These are phyloP conservation scores for Calocybe indica DNA, from an alignment of 768 basidiomycete species.

Conservation along the genomic window DNA sequence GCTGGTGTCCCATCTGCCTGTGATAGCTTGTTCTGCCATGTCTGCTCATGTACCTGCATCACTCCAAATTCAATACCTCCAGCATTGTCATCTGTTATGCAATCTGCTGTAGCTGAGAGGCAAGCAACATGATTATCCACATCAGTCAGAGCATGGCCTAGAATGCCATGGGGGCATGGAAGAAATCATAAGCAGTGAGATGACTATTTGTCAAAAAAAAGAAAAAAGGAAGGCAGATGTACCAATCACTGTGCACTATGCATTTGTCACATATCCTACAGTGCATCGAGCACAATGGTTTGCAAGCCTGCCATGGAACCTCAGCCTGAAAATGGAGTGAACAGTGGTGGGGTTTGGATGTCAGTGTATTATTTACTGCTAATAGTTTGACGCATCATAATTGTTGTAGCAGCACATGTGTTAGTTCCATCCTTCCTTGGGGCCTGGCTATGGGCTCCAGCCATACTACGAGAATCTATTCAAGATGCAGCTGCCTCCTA, in stretches of 20 bases:
- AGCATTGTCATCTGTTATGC: constrained; percentile 92
- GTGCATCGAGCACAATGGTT: constrained; percentile 92
- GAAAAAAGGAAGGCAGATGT: constrained; percentile 22
- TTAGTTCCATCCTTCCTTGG: no score
- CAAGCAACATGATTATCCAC: constrained; percentile 88
- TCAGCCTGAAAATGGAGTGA: neutral
- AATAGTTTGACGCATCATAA: no score
- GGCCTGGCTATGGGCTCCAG: no score
- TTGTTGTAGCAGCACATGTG: no score
- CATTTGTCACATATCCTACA: constrained; percentile 91
- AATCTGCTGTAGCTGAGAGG: constrained; percentile 87
- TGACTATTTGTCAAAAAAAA: neutral
- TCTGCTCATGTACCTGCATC: constrained; percentile 97
- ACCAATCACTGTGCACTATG: constrained; percentile 91
- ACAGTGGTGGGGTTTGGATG: no score
- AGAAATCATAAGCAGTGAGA: constrained; percentile 66
- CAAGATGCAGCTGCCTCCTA: no score
- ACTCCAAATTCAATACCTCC: constrained; percentile 91
- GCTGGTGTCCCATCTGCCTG: constrained; percentile 77
- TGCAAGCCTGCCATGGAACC: constrained; percentile 51
- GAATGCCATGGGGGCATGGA: constrained; percentile 72
- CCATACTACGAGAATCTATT: no score
- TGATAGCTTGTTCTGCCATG: constrained; percentile 65
- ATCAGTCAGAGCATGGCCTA: constrained; percentile 95
- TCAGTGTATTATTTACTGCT: no score